Percentiles rank a stretch among this genome's conserved stretches.
These are phyloP conservation scores for Ogataea trehalophila DNA, from an alignment of 805 yeast genomes.

Conservation along the genomic window DNA sequence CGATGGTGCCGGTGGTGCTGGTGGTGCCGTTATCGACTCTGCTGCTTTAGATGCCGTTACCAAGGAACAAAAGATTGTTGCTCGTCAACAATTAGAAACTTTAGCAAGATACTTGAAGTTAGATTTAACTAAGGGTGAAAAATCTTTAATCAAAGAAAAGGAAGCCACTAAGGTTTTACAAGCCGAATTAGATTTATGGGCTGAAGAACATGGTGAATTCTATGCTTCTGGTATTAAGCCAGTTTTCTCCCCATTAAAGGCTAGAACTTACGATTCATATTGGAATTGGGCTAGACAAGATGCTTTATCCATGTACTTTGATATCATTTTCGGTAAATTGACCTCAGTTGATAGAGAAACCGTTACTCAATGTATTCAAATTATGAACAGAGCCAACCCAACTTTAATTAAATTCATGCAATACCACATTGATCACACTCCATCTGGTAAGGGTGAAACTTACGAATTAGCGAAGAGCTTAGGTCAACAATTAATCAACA, in stretches of 20 bases:
- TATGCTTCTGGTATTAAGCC: slow-evolving; percentile 91
- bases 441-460: slow-evolving; percentile 85
- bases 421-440: slow-evolving; percentile 79
- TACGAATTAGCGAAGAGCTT: slow-evolving; percentile 84
- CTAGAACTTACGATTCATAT: slow-evolving; percentile 93
- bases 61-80: slow-evolving; percentile 64
- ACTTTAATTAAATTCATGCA: slow-evolving; percentile 95
- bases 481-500: slow-evolving; percentile 92
- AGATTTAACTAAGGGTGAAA: slow-evolving; percentile 89
- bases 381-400: slow-evolving; percentile 96
- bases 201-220: slow-evolving; percentile 86
- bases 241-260: slow-evolving; percentile 84
- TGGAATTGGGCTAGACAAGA: slow-evolving; percentile 99
- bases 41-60: slow-evolving; percentile 88
- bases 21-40: slow-evolving; percentile 87
- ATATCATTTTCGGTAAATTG: slow-evolving; percentile 90
- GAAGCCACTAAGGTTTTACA: slow-evolving; percentile 81
- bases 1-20: slow-evolving; percentile 51
- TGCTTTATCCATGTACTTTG: slow-evolving; percentile 87
- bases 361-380: slow-evolving; percentile 91
- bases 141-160: slow-evolving; percentile 74
- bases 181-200: slow-evolving; percentile 87
- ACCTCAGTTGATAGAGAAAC: slow-evolving; percentile 93
- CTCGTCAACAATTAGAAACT: slow-evolving; percentile 82
- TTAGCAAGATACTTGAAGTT: slow-evolving; percentile 92